A percentile compares a stretch with the other conserved stretches of the same genome.
Conservation (phyloP, 768 basidiomycete genomes). For the Hypholoma sublateritium region DNA sequence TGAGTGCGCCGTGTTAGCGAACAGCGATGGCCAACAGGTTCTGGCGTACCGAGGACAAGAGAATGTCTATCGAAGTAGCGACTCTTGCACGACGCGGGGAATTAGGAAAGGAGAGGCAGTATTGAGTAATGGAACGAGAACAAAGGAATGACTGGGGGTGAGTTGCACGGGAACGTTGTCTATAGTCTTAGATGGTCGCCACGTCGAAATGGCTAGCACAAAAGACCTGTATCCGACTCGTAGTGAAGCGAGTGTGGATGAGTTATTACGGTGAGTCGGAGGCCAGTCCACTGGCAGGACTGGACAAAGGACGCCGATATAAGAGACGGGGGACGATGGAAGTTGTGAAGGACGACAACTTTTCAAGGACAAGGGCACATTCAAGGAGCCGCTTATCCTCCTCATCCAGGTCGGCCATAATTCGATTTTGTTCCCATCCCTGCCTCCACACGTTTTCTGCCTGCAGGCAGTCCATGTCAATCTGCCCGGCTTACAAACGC, state of each 20-base stretch:
- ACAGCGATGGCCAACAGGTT: conserved; percentile 1
- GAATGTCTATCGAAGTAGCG: conserved; percentile 14
- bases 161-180: conserved; percentile 34
- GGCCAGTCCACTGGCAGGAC: conserved; percentile 31
- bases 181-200: conserved; percentile 32
- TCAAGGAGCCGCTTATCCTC: conserved; percentile 54
- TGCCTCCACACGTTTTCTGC: conserved; percentile 69
- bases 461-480: conserved; percentile 67
- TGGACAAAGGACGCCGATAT: conserved; percentile 31
- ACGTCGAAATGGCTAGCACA: conserved; percentile 33
- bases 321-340: conserved; percentile 28
- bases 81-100: conserved; percentile 18
- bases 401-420: conserved; percentile 44
- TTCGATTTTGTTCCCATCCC: conserved; percentile 36
- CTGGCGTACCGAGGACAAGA: conserved; percentile 20
- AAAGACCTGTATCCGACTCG: conserved; percentile 39
- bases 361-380: conserved; percentile 52
- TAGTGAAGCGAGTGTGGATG: conserved; percentile 51
- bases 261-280: conserved; percentile 31
- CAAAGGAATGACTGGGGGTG: conserved; percentile 52
- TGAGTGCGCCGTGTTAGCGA: conserved; percentile 2
- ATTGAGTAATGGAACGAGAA: conserved; percentile 23
- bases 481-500: conserved; percentile 2
- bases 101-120: conserved; percentile 26
- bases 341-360: conserved; percentile 46